Conservation (phyloP, 2,329 filamentous ascomycete species). For the Apiospora pterosperma region DNA sequence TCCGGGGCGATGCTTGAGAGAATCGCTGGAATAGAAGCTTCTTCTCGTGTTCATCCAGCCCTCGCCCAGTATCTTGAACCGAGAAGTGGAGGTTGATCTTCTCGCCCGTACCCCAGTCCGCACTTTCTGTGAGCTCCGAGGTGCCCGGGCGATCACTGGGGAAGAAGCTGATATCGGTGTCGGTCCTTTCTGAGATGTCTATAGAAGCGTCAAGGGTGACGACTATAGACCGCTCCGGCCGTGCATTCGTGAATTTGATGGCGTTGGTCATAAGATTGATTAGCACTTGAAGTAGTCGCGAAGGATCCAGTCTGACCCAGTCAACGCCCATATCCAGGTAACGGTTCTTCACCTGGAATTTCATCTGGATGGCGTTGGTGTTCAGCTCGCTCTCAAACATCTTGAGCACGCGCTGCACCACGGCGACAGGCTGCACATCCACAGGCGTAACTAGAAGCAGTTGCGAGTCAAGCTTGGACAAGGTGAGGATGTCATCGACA, state of each 20-base stretch:
- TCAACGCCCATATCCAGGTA: constrained; percentile 63
- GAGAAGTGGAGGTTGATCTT: constrained; percentile 70
- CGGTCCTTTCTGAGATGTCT: constrained; percentile 40
- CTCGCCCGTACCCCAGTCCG: constrained; percentile 70
- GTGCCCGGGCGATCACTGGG: constrained; percentile 39
- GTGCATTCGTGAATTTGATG: constrained; percentile 62
- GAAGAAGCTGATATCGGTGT: constrained; percentile 43
- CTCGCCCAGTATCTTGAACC: constrained; percentile 69
- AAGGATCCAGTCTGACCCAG: constrained; percentile 74
- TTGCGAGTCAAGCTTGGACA: constrained; percentile 69
- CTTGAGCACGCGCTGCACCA: constrained; percentile 67
- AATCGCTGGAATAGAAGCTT: constrained; percentile 67
- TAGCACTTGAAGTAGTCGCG: constrained; percentile 68
- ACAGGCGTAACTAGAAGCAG: constrained; percentile 68
- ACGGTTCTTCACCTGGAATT: constrained; percentile 65
- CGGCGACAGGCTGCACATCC: constrained; percentile 63
- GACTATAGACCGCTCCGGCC: constrained; percentile 56
- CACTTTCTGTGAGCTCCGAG: constrained; percentile 45
- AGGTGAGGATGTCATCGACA: constrained; percentile 63
- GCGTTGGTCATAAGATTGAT: constrained; percentile 73
- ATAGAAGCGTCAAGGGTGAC: constrained; percentile 64
- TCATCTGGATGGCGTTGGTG: constrained; percentile 68
- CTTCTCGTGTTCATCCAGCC: constrained; percentile 60
- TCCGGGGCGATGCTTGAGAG: constrained; percentile 64
- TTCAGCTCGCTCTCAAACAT: constrained; percentile 77